phyloP scores from a whole-genome alignment of 306 rosid genomes.

The Sesbania bispinosa region DNA sequence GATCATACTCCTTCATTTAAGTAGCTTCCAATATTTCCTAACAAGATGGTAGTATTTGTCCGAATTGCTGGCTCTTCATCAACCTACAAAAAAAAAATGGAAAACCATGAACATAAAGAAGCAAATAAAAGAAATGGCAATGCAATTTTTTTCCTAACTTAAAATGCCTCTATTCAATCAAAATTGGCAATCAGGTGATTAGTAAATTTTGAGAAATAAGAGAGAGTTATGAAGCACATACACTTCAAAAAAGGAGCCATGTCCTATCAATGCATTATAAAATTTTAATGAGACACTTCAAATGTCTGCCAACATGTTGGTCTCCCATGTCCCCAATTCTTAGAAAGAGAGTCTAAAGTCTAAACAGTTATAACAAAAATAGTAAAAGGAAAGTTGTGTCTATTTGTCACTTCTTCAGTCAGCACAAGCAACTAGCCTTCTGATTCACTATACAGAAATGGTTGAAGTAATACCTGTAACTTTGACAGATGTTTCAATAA shows the following conservation, averaged over 20 bases:
- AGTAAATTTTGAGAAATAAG: background rate
- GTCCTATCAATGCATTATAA: no score
- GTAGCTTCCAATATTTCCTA: constrained; percentile 91
- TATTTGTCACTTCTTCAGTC: background rate
- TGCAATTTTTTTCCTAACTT: no score
- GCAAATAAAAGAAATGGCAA: no score
- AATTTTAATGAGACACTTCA: no score
- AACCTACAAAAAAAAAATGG: constrained; percentile 52
- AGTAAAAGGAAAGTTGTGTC: background rate
- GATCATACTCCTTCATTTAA: constrained; percentile 85
- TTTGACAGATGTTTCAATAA: constrained; percentile 93
- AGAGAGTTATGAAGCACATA: no score
- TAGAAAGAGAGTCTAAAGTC: background rate
- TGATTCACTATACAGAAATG: constrained; percentile 3
- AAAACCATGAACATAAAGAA: no score
- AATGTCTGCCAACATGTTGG: no score
- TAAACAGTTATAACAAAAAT: background rate
- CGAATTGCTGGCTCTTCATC: constrained; percentile 98
- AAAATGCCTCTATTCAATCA: no score
- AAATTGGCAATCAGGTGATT: background rate
- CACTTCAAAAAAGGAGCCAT: no score
- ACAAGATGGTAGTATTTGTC: constrained; percentile 92
- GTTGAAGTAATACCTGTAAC: constrained; percentile 72
- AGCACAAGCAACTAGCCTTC: constrained; percentile 9
- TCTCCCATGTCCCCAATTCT: no score